Base-by-base conservation (phyloP, 768 basidiomycete genomes). In the Boletus pseudopeckii region DNA sequence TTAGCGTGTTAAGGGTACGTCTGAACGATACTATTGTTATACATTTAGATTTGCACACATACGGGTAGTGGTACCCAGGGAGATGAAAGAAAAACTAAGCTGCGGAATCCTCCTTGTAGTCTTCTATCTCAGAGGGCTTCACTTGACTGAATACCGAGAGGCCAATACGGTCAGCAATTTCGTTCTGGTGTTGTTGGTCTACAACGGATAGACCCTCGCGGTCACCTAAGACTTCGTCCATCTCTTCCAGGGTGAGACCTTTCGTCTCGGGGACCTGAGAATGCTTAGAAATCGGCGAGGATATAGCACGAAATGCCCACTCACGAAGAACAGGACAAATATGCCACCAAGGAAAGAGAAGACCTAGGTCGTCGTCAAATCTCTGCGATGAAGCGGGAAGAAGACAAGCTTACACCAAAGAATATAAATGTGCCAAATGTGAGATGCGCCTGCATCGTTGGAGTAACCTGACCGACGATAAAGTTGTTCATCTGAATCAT, bases 221-320 rank as follows among this genome's bases (percentile, higher is more conserved):
- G 48, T 80, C 80, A 32, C 85, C 84, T 67, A 92, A 92, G 18
- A 87, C 80, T 28, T 80, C 80, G 68, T 92, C 89, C 81, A 90
- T 87, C 68, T 91, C 86, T 64, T 91, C 88, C 43, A 90, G 74
- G 3, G 82, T 80, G 4, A 86, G 74, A 32, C 82, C 84, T 71
- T 88, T 88, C 15, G 85, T 87, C 71, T 87, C 84, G n/a, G 85
- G 85, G 2, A 84, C 80, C 81, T 83, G 17, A 5, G 6, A 42
- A 40, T 28, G 4, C 41, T 53, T 34, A 46, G 26, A 41, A 38
- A 30, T 33, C 8, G 2, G 14, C 36, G 24, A 38, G 0, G 5
- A 24, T 20, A 24, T 14, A 26, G 46, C 26, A 2, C 4, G 18
- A 44, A 36, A 36, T 20, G 13, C 7, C 32, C 11, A 72, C 81